Base-by-base conservation (phyloP, 2,329 filamentous ascomycete species). In the Scytalidium lignicola region DNA sequence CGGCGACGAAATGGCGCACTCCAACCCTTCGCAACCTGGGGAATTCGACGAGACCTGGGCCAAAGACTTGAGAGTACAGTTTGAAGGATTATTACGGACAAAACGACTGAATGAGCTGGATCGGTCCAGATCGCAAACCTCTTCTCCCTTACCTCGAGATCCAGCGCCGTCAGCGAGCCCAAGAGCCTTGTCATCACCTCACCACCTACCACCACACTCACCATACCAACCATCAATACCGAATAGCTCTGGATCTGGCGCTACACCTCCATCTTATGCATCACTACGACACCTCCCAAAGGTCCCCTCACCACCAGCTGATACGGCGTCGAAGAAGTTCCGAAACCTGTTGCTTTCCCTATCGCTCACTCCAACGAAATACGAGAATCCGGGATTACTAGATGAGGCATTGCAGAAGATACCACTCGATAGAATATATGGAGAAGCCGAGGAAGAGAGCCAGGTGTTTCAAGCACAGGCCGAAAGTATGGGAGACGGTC, bases 341-440 rank as follows among this genome's bases (percentile, higher is more conserved):
- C 79, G 86, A 59, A 95, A 86, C 69, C 79, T 95, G 53, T 78
- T 97, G 41, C 80, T 95, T 57, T 90, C 88, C 18, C 72, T 97
- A 18, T 96, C 92, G 15, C 78, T 87, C 51, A 96, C 90, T 42
- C 93, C 93, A 17, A 87, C 85, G 18, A 93, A 92, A 66, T 99
- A 95, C 72, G 93, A 99, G 69, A 97, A 99, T 67, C 92, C 93
- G 0, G 93, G 93, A 29, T 73, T 97, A 10, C 74, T 99, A 46
- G 93, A 99, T 65, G 92, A 97, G 67, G 93, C 92, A 3, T 73
- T 99, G 17, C 82, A 88, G 53, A 82, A 83, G 32, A 89, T 99
- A 44, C 92, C 92, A 0, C 74, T 97, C 23, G 90, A 96, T 64
- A 82, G 89, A 58, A 89, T 99, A 59, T 97, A 97, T 68, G 80